Evolutionary conservation across 257 asterid species (phyloP).

Genomic region (Solanum acaule): DNA sequence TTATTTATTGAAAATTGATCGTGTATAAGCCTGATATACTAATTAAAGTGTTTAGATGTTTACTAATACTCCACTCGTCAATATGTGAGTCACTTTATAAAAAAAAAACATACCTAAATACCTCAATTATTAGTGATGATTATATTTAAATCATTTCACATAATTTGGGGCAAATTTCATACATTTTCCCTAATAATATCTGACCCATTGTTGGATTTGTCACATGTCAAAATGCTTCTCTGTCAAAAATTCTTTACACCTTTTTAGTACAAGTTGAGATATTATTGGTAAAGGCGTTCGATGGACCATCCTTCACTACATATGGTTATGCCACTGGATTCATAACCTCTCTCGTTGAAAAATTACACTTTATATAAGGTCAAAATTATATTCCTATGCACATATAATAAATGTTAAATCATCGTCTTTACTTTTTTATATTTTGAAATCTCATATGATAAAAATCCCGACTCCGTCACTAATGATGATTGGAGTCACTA

Average conservation of each 20-base stretch:
- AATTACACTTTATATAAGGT: neutral
- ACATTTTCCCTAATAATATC: neutral
- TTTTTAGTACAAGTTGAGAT: neutral
- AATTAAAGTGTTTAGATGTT: neutral
- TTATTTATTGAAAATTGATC: neutral
- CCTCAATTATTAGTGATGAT: neutral
- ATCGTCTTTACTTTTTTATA: neutral
- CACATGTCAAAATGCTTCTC: neutral
- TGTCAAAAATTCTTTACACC: neutral
- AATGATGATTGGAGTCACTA: neutral
- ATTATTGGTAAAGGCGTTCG: neutral
- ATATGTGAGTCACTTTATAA: neutral
- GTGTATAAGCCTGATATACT: too few species aligned
- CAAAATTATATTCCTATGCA: neutral
- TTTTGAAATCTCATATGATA: neutral
- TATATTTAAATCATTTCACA: neutral
- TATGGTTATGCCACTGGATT: neutral
- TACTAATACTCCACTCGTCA: neutral
- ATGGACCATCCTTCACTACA: neutral
- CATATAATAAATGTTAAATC: too few species aligned
- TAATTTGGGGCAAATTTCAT: neutral
- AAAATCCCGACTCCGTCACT: fast-evolving
- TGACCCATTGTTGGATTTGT: neutral
- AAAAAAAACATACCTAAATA: neutral
- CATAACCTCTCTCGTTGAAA: fast-evolving